Percentiles rank a stretch among this genome's conserved stretches.
Evolutionary conservation across 768 basidiomycete species (phyloP).

Genomic region (Dacryopinax spathularia): DNA sequence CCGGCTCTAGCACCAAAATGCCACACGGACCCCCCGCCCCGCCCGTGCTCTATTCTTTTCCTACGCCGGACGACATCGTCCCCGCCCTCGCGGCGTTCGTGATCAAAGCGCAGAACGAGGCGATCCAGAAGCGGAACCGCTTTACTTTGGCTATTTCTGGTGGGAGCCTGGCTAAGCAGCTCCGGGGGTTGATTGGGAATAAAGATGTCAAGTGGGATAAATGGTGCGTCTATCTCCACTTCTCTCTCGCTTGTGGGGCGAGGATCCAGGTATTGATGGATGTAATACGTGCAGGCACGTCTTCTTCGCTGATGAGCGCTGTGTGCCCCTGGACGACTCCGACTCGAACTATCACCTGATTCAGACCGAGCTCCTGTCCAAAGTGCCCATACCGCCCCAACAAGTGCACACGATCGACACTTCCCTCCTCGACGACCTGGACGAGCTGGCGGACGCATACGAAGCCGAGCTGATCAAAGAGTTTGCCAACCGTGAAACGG

Average conservation of each 20-base stretch:
- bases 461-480: slow-evolving; percentile 72
- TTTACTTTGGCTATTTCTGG: slow-evolving; percentile 93
- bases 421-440: slow-evolving; percentile 49
- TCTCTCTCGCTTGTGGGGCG: too few species aligned
- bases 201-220: slow-evolving; percentile 76
- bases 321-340: slow-evolving; percentile 79
- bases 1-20: neutral
- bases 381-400: slow-evolving; percentile 57
- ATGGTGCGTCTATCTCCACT: slow-evolving; percentile 47
- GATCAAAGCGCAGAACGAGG: slow-evolving; percentile 73
- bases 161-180: slow-evolving; percentile 74
- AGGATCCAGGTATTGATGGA: neutral
- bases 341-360: slow-evolving; percentile 87
- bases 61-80: slow-evolving; percentile 39
- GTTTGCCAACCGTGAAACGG: slow-evolving; percentile 85
- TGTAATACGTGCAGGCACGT: slow-evolving; percentile 67
- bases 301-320: slow-evolving; percentile 93
- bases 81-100: slow-evolving; percentile 66
- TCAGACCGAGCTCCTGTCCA: slow-evolving; percentile 56
- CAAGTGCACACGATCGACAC: slow-evolving; percentile 79
- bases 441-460: slow-evolving; percentile 68
- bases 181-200: slow-evolving; percentile 52
- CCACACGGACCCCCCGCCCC: slow-evolving; percentile 27
- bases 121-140: slow-evolving; percentile 72
- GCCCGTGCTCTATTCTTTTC: slow-evolving; percentile 62